Evolutionary conservation across 169 alveolate species (phyloP).

Genomic region (Plasmodium relictum): DNA sequence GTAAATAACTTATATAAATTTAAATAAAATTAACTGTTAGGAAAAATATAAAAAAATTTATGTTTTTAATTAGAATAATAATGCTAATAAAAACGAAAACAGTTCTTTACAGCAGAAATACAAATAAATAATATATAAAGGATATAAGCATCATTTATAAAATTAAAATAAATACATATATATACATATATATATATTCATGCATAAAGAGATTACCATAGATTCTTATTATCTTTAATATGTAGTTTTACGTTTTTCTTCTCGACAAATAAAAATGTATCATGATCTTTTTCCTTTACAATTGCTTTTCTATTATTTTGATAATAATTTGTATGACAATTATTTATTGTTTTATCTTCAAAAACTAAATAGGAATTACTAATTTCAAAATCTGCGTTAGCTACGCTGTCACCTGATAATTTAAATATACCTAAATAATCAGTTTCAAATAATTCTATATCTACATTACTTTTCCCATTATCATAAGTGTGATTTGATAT

Average conservation of each 20-base stretch:
- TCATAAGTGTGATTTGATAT: conserved; percentile 35
- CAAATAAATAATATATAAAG: too few relatives aligned
- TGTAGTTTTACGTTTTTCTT: conserved; percentile 9
- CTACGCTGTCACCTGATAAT: conserved; percentile 11
- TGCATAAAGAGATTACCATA: conserved; percentile 20
- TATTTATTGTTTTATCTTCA: conserved; percentile 16
- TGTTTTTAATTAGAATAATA: too few relatives aligned
- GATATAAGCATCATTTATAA: too few relatives aligned
- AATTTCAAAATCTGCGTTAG: conserved; percentile 19
- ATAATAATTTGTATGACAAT: conserved; percentile 21
- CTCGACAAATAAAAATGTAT: conserved; percentile 31
- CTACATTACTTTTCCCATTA: conserved; percentile 8
- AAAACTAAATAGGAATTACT: conserved; percentile 38
- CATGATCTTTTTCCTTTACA: conserved; percentile 1
- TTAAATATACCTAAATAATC: conserved; percentile 38
- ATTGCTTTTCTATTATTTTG: conserved; percentile 6
- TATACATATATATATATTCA: conserved; percentile 7
- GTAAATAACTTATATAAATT: too few relatives aligned
- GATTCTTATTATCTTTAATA: conserved; percentile 46
- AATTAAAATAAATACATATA: background rate
- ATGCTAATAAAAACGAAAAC: too few relatives aligned
- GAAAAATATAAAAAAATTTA: too few relatives aligned
- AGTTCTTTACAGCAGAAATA: too few relatives aligned
- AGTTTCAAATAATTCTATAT: conserved; percentile 44
- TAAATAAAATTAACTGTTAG: too few relatives aligned